Base-by-base conservation (phyloP, 140 eudicot genomes). In the Erigeron philadelphicus region DNA sequence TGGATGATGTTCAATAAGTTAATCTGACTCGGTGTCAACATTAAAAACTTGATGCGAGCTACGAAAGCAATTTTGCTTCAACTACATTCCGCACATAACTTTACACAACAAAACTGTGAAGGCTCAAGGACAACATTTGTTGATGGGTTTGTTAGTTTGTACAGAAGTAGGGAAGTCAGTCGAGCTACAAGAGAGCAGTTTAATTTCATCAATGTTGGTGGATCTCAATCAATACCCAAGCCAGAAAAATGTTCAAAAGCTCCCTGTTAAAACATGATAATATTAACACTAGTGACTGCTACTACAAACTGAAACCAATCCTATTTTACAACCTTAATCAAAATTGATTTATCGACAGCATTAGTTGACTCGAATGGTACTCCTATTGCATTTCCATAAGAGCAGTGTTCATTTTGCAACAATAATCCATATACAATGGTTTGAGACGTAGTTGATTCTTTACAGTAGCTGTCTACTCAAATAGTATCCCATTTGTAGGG, bases 231-330 rank as follows among this genome's bases (percentile, higher is more conserved):
- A 10, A 53, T 53, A 53, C 58, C 58, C 58, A 53, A 4, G 58
- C 58, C 58, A 5, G 58, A 53, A 16, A 53, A 53, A 10, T 53
- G 58, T 21, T 53, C 58, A 53, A 53, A 53, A 53, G 58, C 58
- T 53, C 25, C 58, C 58, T 53, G 58, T 16, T 16, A 9, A 53
- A 53, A 53, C 58, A 53, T 53, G 11, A 7, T 0, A 53, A 21
- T 15, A 53, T n/a, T 53, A 16, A 15, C 55, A 52, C 4, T 3
- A 52, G 18, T 53, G 21, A 53, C 61, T 17, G 41, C 38, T 11
- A 45, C 42, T n/a, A 10, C 35, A 42, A 35, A 25, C 43, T 15
- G 23, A 8, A 23, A 58, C 7, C 8, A 1, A 18, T 56, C 25
- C 41, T 58, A 58, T 4, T 58, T 25, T 58, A 8, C 41, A 18